Percentiles rank a stretch among this genome's conserved stretches.
phyloP scores from a whole-genome alignment of 2,329 filamentous ascomycete genomes.

The Colletotrichum cereale region DNA sequence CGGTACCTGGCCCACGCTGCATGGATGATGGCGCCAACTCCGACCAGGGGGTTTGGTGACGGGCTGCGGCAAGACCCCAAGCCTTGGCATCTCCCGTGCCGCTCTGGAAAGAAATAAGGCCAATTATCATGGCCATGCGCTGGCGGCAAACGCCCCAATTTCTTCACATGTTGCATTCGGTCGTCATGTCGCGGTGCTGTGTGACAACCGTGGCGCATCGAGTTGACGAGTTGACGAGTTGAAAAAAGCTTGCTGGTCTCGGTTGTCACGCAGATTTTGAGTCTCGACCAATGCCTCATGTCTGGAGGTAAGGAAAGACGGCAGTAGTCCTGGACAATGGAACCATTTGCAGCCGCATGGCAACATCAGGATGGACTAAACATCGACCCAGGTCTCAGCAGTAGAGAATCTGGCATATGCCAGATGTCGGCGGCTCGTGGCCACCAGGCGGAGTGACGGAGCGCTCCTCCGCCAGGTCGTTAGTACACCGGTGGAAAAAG shows the following conservation, averaged over 20 bases:
- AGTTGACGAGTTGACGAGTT: not conserved
- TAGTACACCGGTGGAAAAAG: not conserved
- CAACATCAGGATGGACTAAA: not conserved
- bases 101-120: constrained; percentile 18
- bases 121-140: constrained; percentile 17
- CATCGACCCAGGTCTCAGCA: too few relatives aligned
- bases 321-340: too few relatives aligned
- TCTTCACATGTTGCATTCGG: not conserved
- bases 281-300: not conserved
- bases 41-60: too few relatives aligned
- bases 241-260: not conserved
- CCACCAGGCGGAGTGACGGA: not conserved
- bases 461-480: not conserved
- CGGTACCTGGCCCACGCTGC: not conserved
- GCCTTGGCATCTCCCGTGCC: constrained; percentile 17
- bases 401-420: not conserved
- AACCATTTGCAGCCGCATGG: not conserved
- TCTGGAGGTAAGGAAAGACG: not conserved
- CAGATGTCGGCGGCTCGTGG: not conserved
- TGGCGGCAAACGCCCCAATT: not conserved
- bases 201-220: not conserved
- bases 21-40: constrained; percentile 27
- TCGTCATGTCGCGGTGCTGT: not conserved
- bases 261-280: too few relatives aligned
- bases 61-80: constrained; percentile 2